phyloP scores from a whole-genome alignment of 768 basidiomycete genomes.

The Panaeolus papilionaceus region DNA sequence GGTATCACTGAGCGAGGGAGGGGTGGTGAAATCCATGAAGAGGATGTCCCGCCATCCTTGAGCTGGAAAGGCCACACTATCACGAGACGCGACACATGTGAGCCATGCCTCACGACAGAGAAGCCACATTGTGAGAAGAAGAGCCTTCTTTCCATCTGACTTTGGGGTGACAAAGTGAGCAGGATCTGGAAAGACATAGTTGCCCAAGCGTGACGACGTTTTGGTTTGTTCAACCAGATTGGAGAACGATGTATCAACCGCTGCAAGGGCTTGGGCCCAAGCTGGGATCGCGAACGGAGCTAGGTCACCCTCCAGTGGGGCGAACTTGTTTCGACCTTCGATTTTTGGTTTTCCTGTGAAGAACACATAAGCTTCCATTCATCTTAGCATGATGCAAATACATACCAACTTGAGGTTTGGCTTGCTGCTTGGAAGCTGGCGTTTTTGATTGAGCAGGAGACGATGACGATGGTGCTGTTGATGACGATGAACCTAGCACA shows the following conservation, averaged over 20 bases:
- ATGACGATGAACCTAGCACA: too few species aligned
- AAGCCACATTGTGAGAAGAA: slow-evolving; percentile 16
- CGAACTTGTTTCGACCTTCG: slow-evolving; percentile 16
- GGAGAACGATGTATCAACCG: background rate
- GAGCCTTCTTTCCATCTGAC: background rate
- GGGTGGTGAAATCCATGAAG: background rate
- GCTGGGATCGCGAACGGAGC: slow-evolving; percentile 15
- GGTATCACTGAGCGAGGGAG: background rate
- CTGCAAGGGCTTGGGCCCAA: background rate
- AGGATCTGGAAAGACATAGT: background rate
- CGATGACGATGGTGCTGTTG: too few species aligned
- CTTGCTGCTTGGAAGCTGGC: too few species aligned
- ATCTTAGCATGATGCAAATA: too few species aligned
- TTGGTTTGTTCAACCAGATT: background rate
- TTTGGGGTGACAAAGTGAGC: slow-evolving; percentile 2
- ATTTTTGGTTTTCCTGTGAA: too few species aligned
- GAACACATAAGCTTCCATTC: too few species aligned
- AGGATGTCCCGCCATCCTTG: slow-evolving; percentile 18
- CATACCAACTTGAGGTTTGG: too few species aligned
- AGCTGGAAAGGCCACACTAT: background rate
- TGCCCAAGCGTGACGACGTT: background rate
- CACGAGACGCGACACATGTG: background rate
- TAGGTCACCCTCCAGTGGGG: background rate
- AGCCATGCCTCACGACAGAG: slow-evolving; percentile 13
- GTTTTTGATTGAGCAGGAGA: too few species aligned